phyloP scores from a whole-genome alignment of 805 yeast genomes.

The Schizosaccharomyces cryophilus region DNA sequence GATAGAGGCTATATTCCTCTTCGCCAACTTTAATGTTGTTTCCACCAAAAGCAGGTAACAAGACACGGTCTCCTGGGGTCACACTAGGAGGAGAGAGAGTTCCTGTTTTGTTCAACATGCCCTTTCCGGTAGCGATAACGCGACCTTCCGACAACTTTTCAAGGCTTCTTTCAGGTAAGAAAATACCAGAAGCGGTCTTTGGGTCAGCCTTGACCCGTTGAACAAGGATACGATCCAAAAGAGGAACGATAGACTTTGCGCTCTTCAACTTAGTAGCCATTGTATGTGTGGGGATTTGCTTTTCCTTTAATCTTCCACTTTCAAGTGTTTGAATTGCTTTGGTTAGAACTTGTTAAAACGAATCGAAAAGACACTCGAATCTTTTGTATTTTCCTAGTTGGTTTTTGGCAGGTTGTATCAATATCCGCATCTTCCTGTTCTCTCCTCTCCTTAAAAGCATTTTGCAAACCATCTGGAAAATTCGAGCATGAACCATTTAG shows the following conservation, averaged over 20 bases:
- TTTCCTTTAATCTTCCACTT: too few species aligned
- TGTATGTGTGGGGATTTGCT: not conserved
- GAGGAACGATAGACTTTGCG: slow-evolving; percentile 71
- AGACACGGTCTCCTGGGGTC: slow-evolving; percentile 72
- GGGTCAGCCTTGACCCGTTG: slow-evolving; percentile 82
- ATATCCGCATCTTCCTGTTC: not conserved
- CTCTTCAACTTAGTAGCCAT: slow-evolving; percentile 31
- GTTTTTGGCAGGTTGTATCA: not conserved
- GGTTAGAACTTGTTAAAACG: too few species aligned
- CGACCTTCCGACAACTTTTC: slow-evolving; percentile 81
- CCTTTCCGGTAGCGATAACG: slow-evolving; percentile 90
- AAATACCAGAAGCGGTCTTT: slow-evolving; percentile 77
- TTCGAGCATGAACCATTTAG: not conserved
- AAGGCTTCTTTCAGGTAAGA: slow-evolving; percentile 86
- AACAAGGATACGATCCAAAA: slow-evolving; percentile 85
- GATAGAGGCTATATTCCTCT: slow-evolving; percentile 38
- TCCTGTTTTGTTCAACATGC: slow-evolving; percentile 55
- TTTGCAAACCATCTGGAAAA: not conserved
- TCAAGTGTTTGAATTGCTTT: too few species aligned
- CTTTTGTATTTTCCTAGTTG: not conserved
- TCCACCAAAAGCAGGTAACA: slow-evolving; percentile 90
- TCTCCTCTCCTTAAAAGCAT: not conserved
- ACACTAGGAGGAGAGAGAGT: slow-evolving; percentile 49
- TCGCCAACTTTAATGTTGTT: slow-evolving; percentile 67
- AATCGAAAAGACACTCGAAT: too few species aligned